Conservation (phyloP, 306 rosid genomes). For the Dryas alaskensis region DNA sequence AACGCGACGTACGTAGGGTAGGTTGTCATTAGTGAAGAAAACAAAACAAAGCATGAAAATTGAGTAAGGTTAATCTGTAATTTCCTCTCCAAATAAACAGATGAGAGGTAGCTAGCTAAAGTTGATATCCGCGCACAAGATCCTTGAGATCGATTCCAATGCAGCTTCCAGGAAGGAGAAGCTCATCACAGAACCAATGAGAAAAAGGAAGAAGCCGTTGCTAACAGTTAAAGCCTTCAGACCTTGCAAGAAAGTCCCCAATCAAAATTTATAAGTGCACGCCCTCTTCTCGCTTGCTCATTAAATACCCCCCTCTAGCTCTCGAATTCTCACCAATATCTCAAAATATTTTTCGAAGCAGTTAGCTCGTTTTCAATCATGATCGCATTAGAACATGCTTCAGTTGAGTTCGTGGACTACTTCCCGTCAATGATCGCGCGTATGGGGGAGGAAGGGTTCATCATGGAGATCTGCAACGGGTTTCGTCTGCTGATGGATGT, state of each 20-base stretch:
- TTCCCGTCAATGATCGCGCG: slow-evolving; percentile 61
- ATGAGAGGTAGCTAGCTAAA: background rate
- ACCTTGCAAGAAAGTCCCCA: background rate
- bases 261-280: background rate
- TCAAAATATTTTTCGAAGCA: background rate
- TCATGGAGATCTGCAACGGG: slow-evolving; percentile 56
- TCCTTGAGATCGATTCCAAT: slow-evolving; percentile 7
- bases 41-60: background rate
- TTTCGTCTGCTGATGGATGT: slow-evolving; percentile 63
- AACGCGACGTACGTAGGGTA: too few species aligned
- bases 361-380: background rate
- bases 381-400: background rate
- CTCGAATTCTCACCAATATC: background rate
- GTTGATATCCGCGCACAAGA: background rate
- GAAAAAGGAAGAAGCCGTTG: slow-evolving; percentile 18
- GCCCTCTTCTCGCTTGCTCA: background rate
- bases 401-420: slow-evolving; percentile 52
- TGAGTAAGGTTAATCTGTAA: slow-evolving; percentile 9
- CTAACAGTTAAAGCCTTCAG: background rate
- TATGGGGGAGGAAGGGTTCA: slow-evolving; percentile 56
- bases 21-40: background rate
- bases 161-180: slow-evolving; percentile 61
- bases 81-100: background rate
- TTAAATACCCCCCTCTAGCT: background rate
- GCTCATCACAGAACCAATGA: slow-evolving; percentile 1